Base-by-base conservation (phyloP, 345 rosid species). In the Aurinia saxatilis region DNA sequence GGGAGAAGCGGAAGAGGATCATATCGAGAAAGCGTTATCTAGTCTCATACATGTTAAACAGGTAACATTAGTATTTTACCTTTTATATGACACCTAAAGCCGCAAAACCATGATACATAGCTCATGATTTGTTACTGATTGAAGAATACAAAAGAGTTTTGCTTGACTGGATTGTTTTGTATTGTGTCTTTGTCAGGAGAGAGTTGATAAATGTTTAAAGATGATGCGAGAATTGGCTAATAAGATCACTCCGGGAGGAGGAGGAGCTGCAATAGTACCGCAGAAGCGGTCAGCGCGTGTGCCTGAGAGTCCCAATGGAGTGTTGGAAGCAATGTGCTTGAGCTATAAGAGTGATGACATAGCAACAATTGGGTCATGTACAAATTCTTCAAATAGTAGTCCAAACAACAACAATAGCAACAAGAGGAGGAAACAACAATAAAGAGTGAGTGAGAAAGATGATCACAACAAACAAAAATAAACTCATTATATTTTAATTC, bases 271-370 rank as follows among this genome's bases (percentile, higher is more conserved):
- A 39, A 11, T 25, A 42, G 50, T 15, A 8, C 6, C 13, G 63
- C 12, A 57, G 23, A 12, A 57, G n/a, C 11, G 53, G 48, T 34
- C 61, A 12, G 16, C 44, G 31, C 50, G 23, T 10, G 54, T 74
- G 70, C 84, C 82, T 0, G 77, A 70, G 19, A 78, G 81, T 64
- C 87, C 90, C 27, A 73, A 51, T 65, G 86, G 90, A 63, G 90
- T 84, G 53, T 47, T 84, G 75, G 90, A 81, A 50, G 80, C 78
- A 21, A 71, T 69, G 48, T 77, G 84, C 65, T 73, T 79, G 78
- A 84, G 89, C 84, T 78, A 74, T 65, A 73, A 68, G 67, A 81
- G 73, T 70, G 84, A 84, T 60, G 81, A 81, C 50, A 47, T 65
- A 60, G n/a, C n/a, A n/a, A 71, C 79, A 71, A 82, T 71, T 72